Evolutionary conservation across 805 yeast species (phyloP), one percentile per base, ranked within the genome.

Genomic region (Millerozyma acaciae): DNA sequence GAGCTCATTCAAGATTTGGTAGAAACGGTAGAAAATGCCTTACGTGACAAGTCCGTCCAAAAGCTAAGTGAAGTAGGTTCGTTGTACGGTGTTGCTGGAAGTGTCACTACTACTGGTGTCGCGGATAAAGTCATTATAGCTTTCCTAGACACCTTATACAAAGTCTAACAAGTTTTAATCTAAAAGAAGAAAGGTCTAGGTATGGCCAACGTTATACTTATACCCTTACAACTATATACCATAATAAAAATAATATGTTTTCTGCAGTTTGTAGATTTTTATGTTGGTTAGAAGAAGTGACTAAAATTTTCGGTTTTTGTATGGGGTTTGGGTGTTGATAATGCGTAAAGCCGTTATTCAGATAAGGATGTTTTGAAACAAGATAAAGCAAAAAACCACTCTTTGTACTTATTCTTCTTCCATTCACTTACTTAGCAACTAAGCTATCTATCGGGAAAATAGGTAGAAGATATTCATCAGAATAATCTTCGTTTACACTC

Each of bases 71-170:
- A 84, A 37, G 86, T 96, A 1, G 93, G 95, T 10, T 95, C 93
- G 3, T 53, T 90, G 28, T 90, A 90, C 51, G 98, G 98, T 45
- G 94, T 90, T 29, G 97, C 97, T 2, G 97, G 96, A 6, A 84
- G 93, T 50, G 76, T 93, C 15, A 66, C 75, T 37, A 87, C 96
- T 0, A 73, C 79, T 0, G 93, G 95, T 3, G 78, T 93, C 9
- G 96, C 88, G 8, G 95, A 84, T 38, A 70, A 73, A 35, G 58
- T 90, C 8, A 83, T 90, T 25, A 82, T 74, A 9, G 89, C 84
- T 0, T 90, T 90, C 53, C 60, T 93, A 17, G 96, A 93, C 53
- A 69, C 85, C 6, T 53, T 93, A 27, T 90, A 87, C 57, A 83
- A 86, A 51, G 42, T 60, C 15, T 52, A 38, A 26, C 16, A 21